Base-by-base conservation (phyloP, 2,329 filamentous ascomycete species). In the Salinomyces thailandicus region DNA sequence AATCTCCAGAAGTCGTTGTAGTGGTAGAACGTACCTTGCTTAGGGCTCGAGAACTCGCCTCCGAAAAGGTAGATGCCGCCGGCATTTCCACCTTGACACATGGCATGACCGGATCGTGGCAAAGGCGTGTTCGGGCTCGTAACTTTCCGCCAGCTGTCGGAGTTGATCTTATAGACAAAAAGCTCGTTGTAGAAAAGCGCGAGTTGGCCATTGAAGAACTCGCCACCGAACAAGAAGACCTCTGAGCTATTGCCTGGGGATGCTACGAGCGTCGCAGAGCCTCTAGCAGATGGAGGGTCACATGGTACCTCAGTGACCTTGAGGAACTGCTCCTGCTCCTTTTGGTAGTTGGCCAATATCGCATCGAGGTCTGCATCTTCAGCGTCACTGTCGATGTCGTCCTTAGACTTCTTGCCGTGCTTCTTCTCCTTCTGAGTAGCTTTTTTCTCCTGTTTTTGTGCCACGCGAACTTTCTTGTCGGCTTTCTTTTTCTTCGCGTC, bases 1-100 rank as follows among this genome's bases (percentile, higher is more conserved):
- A 96, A 72, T 33, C 81, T 73, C 89, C 91, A 98, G 59, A 98
- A 96, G 63, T 96, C 91, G 54, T 93, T 94, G 66, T 98, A 98
- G 62, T 98, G 91, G 60, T 98, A 95, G 55, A 98, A 98, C 0
- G 89, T 96, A 3, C 91, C 91, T 62, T 96, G 91, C 58, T 95
- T 96, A 2, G 91, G 91, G 18, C 81, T 89, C 39, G 84, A 93
- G 60, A 98, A 98, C 62, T 98, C 91, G 43, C 89, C 91, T 46
- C 91, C 91, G 54, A 96, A 96, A 12, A 98, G 66, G 59, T 93
- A 98, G 35, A 96, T 75, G 20, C 82, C 78, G 44, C 81, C 82
- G 12, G 80, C 75, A 61, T 95, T 94, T 32, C 82, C 84, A 39
- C 84, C 86, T 40, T 86, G 75, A 52, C 85, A 93, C 85, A 87